phyloP scores from a whole-genome alignment of 495 filamentous ascomycete genomes.

The Xylaria curta region DNA sequence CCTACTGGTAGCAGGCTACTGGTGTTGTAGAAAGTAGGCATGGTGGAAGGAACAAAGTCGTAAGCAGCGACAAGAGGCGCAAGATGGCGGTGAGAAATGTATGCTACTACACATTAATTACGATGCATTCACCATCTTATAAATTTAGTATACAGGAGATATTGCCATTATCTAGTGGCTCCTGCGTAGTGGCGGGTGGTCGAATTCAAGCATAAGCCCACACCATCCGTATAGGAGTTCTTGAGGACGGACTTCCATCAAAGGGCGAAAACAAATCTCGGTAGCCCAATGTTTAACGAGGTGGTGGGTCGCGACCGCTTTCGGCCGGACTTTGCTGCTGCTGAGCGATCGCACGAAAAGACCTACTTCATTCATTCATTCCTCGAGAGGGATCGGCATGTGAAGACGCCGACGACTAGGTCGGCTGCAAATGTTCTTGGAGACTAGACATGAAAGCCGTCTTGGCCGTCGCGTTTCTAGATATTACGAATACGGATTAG shows the following conservation, averaged over 20 bases:
- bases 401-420: not conserved
- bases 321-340: not conserved
- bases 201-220: not conserved
- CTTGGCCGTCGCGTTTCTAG: not conserved
- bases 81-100: not conserved
- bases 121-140: not conserved
- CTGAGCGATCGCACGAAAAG: not conserved
- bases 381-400: not conserved
- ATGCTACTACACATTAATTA: not conserved
- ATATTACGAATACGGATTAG: not conserved
- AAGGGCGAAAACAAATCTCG: not conserved
- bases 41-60: not conserved
- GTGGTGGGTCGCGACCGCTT: not conserved
- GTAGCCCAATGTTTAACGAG: no score
- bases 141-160: not conserved
- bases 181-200: not conserved
- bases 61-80: not conserved
- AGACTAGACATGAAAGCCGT: no score
- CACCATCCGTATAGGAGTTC: not conserved
- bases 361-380: not conserved
- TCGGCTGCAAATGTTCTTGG: no score
- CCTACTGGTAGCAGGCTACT: not conserved
- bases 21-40: not conserved
- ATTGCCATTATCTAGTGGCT: not conserved
- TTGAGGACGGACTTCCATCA: not conserved